Evolutionary conservation across 75 land plant genomes (phyloP), one percentile per base, ranked within the genome.

Genomic region (Selaginella moellendorffii): DNA sequence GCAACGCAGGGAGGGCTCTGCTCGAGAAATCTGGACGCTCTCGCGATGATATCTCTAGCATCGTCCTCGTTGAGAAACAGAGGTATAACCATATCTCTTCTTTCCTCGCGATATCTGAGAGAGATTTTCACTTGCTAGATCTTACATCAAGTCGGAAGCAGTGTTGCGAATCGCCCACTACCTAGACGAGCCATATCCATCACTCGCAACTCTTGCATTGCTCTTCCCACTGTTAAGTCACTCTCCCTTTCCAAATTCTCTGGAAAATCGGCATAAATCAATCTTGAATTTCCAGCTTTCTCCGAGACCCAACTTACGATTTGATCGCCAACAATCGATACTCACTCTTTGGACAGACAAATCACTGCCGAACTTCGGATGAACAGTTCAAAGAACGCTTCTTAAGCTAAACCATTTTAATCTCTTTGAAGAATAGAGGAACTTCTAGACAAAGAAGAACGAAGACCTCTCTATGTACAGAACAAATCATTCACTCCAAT

Each of bases 131-230:
- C 14, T 26, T 29, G 17, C 62, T 80, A 86, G 96, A 29, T 81
- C 96, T 17, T 90, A 83, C 54, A 83, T 83, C 20, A 90, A 86
- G 66, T 90, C 96, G 64, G 96, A 90, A 71, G 96, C 91, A 63
- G 87, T 85, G 12, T 63, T 86, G 29, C 85, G 77, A 77, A 86
- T 87, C 21, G 83, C 82, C 67, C 74, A 75, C 28, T 80, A 81
- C 62, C 74, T 87, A 24, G 69, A 82, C 25, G 29, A 77, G 18
- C 85, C 85, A 9, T 86, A 79, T 69, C 92, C 97, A 31, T 78
- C 82, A 54, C 69, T 90, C 5, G 83, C 87, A 28, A 61, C 68
- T 26, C 68, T 90, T 61, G 62, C 82, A 18, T 69, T 72, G 21
- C 72, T 84, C 42, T 61, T 80, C 26, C 97, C 97, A 26, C 64